Conservation (phyloP, 257 asterid species). For the Solanum pennellii region DNA sequence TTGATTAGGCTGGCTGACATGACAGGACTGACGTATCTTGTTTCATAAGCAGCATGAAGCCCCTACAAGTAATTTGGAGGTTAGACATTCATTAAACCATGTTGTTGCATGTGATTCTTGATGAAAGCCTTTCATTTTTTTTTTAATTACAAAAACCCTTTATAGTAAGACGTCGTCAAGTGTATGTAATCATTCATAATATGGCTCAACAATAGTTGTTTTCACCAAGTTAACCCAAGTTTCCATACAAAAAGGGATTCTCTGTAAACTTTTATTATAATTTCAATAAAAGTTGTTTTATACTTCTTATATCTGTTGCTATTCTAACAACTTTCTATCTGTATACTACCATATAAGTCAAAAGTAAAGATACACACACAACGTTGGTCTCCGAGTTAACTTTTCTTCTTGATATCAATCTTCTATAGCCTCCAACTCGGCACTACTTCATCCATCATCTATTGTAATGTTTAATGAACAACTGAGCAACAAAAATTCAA, state of each 20-base stretch:
- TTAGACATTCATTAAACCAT: slow-evolving; percentile 17
- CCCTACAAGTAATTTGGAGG: slow-evolving; percentile 49
- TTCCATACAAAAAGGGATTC: background rate
- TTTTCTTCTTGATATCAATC: background rate
- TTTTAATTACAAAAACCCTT: background rate
- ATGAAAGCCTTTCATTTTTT: background rate
- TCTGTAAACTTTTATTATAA: background rate
- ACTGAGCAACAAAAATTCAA: background rate
- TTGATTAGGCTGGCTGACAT: slow-evolving; percentile 31
- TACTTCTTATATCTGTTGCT: background rate
- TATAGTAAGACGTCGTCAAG: background rate
- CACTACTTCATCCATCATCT: background rate
- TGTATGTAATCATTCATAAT: background rate
- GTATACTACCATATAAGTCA: background rate
- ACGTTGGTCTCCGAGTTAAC: background rate
- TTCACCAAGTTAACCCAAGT: background rate
- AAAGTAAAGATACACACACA: background rate
- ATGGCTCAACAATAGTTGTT: background rate
- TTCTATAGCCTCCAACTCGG: background rate
- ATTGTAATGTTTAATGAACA: background rate
- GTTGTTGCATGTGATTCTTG: background rate
- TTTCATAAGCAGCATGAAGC: slow-evolving; percentile 40
- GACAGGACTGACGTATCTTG: slow-evolving; percentile 36
- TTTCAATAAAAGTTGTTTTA: background rate
- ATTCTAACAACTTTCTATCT: background rate